phyloP scores from a whole-genome alignment of 2,329 filamentous ascomycete genomes.

The Fonsecaea pedrosoi region DNA sequence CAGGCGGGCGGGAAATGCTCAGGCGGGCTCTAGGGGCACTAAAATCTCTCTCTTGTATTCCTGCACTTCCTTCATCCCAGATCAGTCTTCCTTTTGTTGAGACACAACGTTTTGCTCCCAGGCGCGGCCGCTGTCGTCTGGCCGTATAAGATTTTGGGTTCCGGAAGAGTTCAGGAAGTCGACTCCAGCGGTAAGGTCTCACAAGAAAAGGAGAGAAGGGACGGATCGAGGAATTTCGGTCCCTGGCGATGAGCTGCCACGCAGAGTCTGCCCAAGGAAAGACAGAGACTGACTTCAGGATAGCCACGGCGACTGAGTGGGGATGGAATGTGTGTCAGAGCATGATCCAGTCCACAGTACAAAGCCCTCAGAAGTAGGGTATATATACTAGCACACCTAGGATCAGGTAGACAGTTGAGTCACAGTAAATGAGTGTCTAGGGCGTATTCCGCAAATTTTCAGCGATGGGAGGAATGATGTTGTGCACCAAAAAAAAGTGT shows the following conservation, averaged over 20 bases:
- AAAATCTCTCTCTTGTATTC: conserved; percentile 10
- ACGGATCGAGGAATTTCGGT: background rate
- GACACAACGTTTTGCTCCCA: background rate
- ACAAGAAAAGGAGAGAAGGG: background rate
- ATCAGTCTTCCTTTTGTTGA: background rate
- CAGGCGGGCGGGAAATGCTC: background rate
- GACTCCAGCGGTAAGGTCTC: background rate
- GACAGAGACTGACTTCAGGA: conserved; percentile 12
- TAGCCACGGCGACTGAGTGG: conserved; percentile 27
- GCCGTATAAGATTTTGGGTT: background rate
- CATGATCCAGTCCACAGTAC: background rate
- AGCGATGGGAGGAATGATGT: background rate
- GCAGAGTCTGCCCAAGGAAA: conserved; percentile 18
- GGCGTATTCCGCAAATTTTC: background rate
- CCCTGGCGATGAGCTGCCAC: background rate
- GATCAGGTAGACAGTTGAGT: background rate
- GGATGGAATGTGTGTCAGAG: conserved; percentile 14
- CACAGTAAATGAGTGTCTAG: background rate
- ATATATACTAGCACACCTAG: background rate
- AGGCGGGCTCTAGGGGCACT: conserved; percentile 14
- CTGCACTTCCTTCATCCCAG: conserved; percentile 16
- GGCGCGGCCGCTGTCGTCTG: background rate
- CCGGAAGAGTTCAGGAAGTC: background rate
- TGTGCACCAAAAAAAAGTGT: background rate
- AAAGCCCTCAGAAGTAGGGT: background rate